A percentile compares a stretch with the other conserved stretches of the same genome.
Evolutionary conservation across 2,329 filamentous ascomycete genomes (phyloP).

Genomic region (Fragosphaeria purpurea): DNA sequence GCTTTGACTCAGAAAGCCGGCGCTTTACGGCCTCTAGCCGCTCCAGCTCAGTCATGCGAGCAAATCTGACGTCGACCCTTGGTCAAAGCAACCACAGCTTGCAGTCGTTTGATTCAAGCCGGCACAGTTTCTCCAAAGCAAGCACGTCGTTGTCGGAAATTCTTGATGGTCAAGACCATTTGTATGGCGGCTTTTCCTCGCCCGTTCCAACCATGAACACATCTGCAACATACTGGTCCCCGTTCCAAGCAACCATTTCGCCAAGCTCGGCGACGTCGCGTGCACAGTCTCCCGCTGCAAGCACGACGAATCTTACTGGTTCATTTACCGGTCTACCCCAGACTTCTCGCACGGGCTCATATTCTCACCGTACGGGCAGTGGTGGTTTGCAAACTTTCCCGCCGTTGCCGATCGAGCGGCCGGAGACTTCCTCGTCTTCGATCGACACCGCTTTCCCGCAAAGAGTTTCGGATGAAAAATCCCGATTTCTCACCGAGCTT

Average conservation of each 20-base stretch:
- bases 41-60: conserved; percentile 40
- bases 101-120: conserved; percentile 57
- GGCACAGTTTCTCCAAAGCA: conserved; percentile 49
- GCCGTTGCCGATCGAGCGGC: conserved; percentile 39
- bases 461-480: conserved; percentile 57
- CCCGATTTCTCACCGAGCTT: conserved; percentile 66
- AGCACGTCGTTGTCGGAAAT: conserved; percentile 53
- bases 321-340: conserved; percentile 37
- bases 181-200: conserved; percentile 53
- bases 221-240: conserved; percentile 78
- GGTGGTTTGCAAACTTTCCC: conserved; percentile 18
- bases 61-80: conserved; percentile 47
- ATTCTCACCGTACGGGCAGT: conserved; percentile 26
- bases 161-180: conserved; percentile 60
- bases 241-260: conserved; percentile 61
- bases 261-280: conserved; percentile 49
- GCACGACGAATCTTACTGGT: conserved; percentile 46
- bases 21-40: conserved; percentile 35
- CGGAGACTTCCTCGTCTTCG: conserved; percentile 56
- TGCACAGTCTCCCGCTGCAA: conserved; percentile 52
- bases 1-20: conserved; percentile 37
- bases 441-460: conserved; percentile 57
- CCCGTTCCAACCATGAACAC: conserved; percentile 65
- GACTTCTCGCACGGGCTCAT: conserved; percentile 20
- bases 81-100: conserved; percentile 53